Evolutionary conservation across 345 rosid genomes (phyloP).

Genomic region (Ricinus communis): DNA sequence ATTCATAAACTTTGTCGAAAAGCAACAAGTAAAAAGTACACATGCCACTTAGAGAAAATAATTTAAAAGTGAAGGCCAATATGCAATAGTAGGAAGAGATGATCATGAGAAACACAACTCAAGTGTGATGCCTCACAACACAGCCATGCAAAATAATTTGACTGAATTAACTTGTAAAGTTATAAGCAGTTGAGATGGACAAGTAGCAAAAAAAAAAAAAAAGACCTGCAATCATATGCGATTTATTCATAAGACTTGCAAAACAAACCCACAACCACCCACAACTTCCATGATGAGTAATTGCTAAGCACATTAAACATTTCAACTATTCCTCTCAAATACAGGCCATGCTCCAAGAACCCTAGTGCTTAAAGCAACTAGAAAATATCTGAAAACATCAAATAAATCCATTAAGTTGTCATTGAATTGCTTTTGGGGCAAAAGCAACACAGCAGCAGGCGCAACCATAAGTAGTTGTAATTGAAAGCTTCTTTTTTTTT

Average conservation of each 20-base stretch:
- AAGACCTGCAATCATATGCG: not conserved
- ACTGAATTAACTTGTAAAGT: not conserved
- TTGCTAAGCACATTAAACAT: not conserved
- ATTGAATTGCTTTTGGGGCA: not conserved
- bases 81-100: not conserved
- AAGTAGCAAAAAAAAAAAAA: not conserved
- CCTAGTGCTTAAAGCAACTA: not conserved
- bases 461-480: not conserved
- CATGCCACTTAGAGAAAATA: not conserved
- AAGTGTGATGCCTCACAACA: not conserved
- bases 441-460: not conserved
- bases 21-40: not conserved
- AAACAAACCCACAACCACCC: not conserved
- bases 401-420: not conserved
- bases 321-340: not conserved
- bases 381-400: not conserved
- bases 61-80: not conserved
- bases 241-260: not conserved
- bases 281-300: no score
- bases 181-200: not conserved
- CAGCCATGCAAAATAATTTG: not conserved
- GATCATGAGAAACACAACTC: not conserved
- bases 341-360: not conserved
- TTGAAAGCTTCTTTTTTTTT: not conserved
- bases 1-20: not conserved